Evolutionary conservation across 768 basidiomycete species (phyloP).

Genomic region (Hypholoma sublateritium): DNA sequence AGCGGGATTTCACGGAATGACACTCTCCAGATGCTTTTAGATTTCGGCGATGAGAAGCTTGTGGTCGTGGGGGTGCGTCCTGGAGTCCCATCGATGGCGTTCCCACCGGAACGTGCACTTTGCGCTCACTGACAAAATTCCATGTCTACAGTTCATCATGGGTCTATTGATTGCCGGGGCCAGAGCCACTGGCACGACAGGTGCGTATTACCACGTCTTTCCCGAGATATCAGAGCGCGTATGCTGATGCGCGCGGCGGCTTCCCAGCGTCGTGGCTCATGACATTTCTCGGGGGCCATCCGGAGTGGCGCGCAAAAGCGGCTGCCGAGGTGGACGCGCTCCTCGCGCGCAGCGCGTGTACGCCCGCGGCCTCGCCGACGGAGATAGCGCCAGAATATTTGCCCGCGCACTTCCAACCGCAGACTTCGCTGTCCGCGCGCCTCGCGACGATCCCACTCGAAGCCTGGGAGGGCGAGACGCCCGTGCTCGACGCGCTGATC

Average conservation of each 20-base stretch:
- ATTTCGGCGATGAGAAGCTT: constrained; percentile 64
- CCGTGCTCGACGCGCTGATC: constrained; percentile 71
- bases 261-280: constrained; percentile 67
- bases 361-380: constrained; percentile 15
- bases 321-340: constrained; percentile 58
- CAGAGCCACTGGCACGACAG: constrained; percentile 75
- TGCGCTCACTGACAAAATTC: constrained; percentile 14
- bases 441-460: constrained; percentile 64
- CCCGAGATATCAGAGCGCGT: constrained; percentile 14
- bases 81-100: constrained; percentile 6
- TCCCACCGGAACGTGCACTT: constrained; percentile 14
- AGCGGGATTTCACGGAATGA: constrained; percentile 61
- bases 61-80: constrained; percentile 66
- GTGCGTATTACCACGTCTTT: constrained; percentile 30
- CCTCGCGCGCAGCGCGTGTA: constrained; percentile 39
- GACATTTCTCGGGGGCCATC: constrained; percentile 68
- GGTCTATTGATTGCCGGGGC: constrained; percentile 80
- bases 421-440: constrained; percentile 27
- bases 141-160: constrained; percentile 67
- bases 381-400: constrained; percentile 7
- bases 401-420: constrained; percentile 1
- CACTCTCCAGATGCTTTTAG: constrained; percentile 73
- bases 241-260: constrained; percentile 4
- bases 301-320: constrained; percentile 66
- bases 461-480: constrained; percentile 69